These are phyloP conservation scores for Seiridium cupressi DNA, from an alignment of 2,329 filamentous ascomycete species.

Conservation along the genomic window DNA sequence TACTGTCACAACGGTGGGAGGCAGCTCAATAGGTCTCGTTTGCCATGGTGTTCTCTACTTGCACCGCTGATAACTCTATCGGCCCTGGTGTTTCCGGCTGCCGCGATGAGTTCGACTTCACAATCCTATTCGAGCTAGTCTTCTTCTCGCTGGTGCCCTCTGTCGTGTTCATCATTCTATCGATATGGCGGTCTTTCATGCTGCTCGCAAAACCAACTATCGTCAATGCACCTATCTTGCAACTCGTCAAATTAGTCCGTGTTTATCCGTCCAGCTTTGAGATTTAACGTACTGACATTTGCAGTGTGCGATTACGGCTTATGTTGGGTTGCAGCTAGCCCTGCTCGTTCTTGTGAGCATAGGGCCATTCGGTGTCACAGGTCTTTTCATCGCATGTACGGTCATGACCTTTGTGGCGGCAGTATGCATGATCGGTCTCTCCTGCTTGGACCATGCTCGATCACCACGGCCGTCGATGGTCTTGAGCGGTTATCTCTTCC, in stretches of 20 bases:
- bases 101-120: constrained; percentile 49
- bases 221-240: constrained; percentile 32
- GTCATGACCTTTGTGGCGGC: constrained; percentile 9
- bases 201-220: constrained; percentile 30
- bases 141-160: constrained; percentile 43
- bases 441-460: constrained; percentile 12
- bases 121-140: constrained; percentile 45
- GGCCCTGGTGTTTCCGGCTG: constrained; percentile 45
- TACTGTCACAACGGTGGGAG: too few relatives aligned
- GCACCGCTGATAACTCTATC: constrained; percentile 33
- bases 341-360: constrained; percentile 9
- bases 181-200: constrained; percentile 29
- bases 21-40: background rate
- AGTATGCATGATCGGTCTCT: constrained; percentile 12
- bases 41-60: constrained; percentile 14
- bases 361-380: constrained; percentile 4
- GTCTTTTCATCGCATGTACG: constrained; percentile 6
- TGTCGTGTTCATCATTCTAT: constrained; percentile 34
- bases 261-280: background rate
- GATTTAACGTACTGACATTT: background rate
- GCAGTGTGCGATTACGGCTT: constrained; percentile 13
- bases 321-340: constrained; percentile 9
- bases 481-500: constrained; percentile 36
- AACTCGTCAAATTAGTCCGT: constrained; percentile 30
- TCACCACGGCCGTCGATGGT: constrained; percentile 39